These are phyloP conservation scores for Agaricales sp. DNA, from an alignment of 1,284 basidiomycete genomes.

Conservation along the genomic window DNA sequence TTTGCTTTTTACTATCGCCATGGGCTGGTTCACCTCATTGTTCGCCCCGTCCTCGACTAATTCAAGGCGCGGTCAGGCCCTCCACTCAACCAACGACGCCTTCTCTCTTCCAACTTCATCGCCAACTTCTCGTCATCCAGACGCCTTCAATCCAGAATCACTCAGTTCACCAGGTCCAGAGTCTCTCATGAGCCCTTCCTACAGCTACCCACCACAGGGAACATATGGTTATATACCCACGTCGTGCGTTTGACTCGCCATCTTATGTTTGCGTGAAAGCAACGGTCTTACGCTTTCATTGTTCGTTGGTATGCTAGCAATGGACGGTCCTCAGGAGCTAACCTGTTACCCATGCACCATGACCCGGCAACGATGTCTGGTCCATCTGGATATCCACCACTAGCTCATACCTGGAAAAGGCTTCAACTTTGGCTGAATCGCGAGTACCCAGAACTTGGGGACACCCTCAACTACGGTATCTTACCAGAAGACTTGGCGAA, in stretches of 20 bases:
- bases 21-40: constrained; percentile 64
- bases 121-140: constrained; percentile 43
- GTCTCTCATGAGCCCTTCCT: constrained; percentile 33
- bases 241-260: constrained; percentile 39
- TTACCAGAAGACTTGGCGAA: constrained; percentile 63
- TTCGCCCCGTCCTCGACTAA: constrained; percentile 41
- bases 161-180: constrained; percentile 38
- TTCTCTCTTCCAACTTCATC: constrained; percentile 70
- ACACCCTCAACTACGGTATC: constrained; percentile 85
- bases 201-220: constrained; percentile 67
- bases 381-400: constrained; percentile 54
- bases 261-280: no score
- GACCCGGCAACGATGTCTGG: constrained; percentile 34
- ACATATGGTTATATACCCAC: constrained; percentile 50
- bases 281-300: no score
- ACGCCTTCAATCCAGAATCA: constrained; percentile 45
- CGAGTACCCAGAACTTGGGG: constrained; percentile 84
- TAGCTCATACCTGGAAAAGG: constrained; percentile 71
- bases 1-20: constrained; percentile 17
- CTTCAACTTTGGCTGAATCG: constrained; percentile 65
- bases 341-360: constrained; percentile 53
- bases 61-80: constrained; percentile 45
- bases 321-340: not conserved
- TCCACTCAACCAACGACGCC: constrained; percentile 66
- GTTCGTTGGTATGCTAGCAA: not conserved